These are phyloP conservation scores for Candida glucosophila DNA, from an alignment of 1,139 yeast genomes.

Conservation along the genomic window DNA sequence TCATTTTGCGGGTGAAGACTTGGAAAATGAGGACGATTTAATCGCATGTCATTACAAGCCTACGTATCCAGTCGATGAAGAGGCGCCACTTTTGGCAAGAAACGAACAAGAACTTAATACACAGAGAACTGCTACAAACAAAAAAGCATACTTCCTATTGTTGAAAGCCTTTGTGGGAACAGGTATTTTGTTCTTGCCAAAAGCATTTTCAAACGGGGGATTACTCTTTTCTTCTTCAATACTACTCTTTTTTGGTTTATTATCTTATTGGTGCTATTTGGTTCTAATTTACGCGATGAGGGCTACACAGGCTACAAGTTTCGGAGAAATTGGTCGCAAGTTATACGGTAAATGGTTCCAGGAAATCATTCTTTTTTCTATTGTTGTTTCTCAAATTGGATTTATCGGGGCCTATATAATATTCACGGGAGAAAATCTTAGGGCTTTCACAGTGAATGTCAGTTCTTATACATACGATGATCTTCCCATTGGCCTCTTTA, in stretches of 20 bases:
- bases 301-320: conserved; percentile 59
- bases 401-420: conserved; percentile 72
- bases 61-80: conserved; percentile 35
- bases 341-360: conserved; percentile 69
- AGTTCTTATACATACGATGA: conserved; percentile 22
- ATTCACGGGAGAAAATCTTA: conserved; percentile 80
- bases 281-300: conserved; percentile 56
- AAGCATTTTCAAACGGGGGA: conserved; percentile 88
- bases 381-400: conserved; percentile 83
- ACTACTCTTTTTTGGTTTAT: conserved; percentile 57
- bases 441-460: conserved; percentile 49
- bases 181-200: conserved; percentile 89
- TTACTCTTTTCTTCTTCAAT: conserved; percentile 60
- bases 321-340: conserved; percentile 79
- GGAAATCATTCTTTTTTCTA: conserved; percentile 60
- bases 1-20: conserved; percentile 94
- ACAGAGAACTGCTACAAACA: conserved; percentile 50
- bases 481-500: conserved; percentile 35
- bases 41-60: conserved; percentile 37
- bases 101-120: conserved; percentile 6
- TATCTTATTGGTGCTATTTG: conserved; percentile 83
- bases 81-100: conserved; percentile 28
- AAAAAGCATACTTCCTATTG: conserved; percentile 53
- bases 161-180: conserved; percentile 94
- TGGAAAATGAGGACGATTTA: conserved; percentile 61